A percentile compares a stretch with the other conserved stretches of the same genome.
These are phyloP conservation scores for Colletotrichum destructivum DNA, from an alignment of 2,329 filamentous ascomycete species.

Conservation along the genomic window DNA sequence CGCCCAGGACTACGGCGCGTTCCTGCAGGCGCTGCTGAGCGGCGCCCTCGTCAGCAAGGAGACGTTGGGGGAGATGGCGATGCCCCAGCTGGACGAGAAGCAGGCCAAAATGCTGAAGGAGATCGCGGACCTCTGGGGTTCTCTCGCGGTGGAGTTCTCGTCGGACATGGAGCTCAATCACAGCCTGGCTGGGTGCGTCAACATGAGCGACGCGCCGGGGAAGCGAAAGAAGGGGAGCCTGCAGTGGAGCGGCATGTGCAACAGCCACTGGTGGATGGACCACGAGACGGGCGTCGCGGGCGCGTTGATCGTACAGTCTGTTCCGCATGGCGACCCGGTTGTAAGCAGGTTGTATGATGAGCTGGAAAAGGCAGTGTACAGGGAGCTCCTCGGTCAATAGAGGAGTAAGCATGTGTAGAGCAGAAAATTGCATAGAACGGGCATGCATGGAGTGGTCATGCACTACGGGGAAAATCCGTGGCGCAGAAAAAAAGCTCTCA, in stretches of 20 bases:
- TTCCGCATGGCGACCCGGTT: conserved; percentile 56
- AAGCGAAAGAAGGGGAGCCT: conserved; percentile 60
- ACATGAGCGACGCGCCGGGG: conserved; percentile 55
- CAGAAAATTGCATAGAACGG: not conserved
- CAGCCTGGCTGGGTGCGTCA: conserved; percentile 58
- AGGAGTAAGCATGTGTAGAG: not conserved
- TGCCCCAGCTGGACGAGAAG: conserved; percentile 56
- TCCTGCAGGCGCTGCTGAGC: conserved; percentile 53
- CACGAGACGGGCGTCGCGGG: conserved; percentile 57
- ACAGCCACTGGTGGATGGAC: conserved; percentile 61
- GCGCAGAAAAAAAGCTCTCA: too few species aligned
- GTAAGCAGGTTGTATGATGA: conserved; percentile 55
- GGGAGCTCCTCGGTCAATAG: conserved; percentile 36
- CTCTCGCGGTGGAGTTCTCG: conserved; percentile 56
- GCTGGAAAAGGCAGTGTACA: conserved; percentile 58
- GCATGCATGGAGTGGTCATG: too few species aligned
- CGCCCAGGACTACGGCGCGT: conserved; percentile 56
- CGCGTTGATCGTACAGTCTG: conserved; percentile 56
- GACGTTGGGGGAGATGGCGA: conserved; percentile 55
- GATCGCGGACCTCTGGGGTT: conserved; percentile 44
- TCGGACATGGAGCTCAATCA: conserved; percentile 52
- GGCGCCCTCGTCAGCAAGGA: conserved; percentile 50
- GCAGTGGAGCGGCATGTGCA: conserved; percentile 60
- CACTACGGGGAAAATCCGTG: too few species aligned
- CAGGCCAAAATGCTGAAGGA: conserved; percentile 46